phyloP scores from a whole-genome alignment of 139 green algal species.

The Chlorella ohadii region DNA sequence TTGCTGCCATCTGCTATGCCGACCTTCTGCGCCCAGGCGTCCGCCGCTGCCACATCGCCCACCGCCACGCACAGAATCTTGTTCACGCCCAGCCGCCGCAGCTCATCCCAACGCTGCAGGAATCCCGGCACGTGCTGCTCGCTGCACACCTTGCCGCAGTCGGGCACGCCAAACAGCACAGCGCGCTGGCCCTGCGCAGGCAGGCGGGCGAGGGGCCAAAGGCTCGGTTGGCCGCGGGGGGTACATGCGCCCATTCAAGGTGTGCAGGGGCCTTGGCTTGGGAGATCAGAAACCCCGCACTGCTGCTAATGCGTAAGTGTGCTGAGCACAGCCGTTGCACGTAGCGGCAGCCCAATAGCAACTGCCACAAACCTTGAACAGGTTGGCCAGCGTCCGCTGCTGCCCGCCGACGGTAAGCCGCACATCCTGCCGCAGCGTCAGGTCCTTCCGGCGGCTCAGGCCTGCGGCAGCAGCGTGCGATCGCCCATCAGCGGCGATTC shows the following conservation, averaged over 20 bases:
- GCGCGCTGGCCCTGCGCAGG: conserved; percentile 45
- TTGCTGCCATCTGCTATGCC: conserved; percentile 26
- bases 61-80: conserved; percentile 53
- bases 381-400: conserved; percentile 32
- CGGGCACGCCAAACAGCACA: conserved; percentile 62
- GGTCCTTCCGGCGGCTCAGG: conserved; percentile 46
- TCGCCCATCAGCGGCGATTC: neutral
- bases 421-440: conserved; percentile 55
- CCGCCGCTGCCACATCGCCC: conserved; percentile 28
- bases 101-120: conserved; percentile 43
- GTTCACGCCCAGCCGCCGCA: conserved; percentile 48
- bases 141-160: conserved; percentile 61
- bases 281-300: too few relatives aligned
- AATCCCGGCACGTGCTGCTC: conserved; percentile 56
- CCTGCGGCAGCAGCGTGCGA: neutral
- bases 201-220: too few relatives aligned
- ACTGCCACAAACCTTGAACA: conserved; percentile 48
- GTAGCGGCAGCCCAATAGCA: neutral
- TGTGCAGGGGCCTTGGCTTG: too few relatives aligned
- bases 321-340: too few relatives aligned
- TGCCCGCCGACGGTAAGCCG: conserved; percentile 33
- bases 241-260: too few relatives aligned
- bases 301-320: too few relatives aligned
- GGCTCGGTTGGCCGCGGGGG: too few relatives aligned
- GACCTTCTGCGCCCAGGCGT: conserved; percentile 48